Conservation (phyloP, 208 protist genomes). For the Acanthamoeba healyi region DNA sequence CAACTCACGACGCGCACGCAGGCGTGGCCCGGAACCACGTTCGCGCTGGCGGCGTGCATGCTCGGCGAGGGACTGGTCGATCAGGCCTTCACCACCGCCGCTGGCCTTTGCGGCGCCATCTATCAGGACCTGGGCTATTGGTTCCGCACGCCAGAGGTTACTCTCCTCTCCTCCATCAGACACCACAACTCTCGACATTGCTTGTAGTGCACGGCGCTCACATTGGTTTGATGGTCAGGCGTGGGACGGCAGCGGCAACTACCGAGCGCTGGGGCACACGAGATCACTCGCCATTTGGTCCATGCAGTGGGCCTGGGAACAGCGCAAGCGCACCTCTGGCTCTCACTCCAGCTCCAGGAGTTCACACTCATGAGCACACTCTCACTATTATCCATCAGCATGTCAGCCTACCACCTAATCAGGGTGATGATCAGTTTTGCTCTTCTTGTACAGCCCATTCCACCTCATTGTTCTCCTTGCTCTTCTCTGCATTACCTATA, state of each 20-base stretch:
- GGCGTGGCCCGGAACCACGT: conserved; percentile 88
- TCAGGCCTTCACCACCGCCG: conserved; percentile 82
- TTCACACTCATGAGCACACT: neutral
- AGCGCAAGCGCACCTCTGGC: neutral
- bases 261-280: neutral
- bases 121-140: conserved; percentile 77
- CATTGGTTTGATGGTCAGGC: neutral
- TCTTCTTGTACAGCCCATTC: no score
- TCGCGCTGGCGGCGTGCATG: conserved; percentile 86
- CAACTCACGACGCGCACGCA: neutral
- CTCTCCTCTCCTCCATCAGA: neutral
- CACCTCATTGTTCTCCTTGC: no score
- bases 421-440: no score
- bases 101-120: neutral
- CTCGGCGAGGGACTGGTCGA: conserved; percentile 81
- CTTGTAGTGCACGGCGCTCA: neutral
- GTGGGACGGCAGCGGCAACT: conserved; percentile 52
- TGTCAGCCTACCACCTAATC: no score
- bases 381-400: no score
- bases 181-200: neutral
- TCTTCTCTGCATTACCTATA: no score
- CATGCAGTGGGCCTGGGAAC: conserved; percentile 60
- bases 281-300: conserved; percentile 37
- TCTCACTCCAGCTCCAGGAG: neutral
- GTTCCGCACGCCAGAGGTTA: conserved; percentile 88